Percentiles rank a stretch among this genome's conserved stretches.
These are phyloP conservation scores for Neonectria ditissima DNA, from an alignment of 2,329 filamentous ascomycete genomes.

Conservation along the genomic window DNA sequence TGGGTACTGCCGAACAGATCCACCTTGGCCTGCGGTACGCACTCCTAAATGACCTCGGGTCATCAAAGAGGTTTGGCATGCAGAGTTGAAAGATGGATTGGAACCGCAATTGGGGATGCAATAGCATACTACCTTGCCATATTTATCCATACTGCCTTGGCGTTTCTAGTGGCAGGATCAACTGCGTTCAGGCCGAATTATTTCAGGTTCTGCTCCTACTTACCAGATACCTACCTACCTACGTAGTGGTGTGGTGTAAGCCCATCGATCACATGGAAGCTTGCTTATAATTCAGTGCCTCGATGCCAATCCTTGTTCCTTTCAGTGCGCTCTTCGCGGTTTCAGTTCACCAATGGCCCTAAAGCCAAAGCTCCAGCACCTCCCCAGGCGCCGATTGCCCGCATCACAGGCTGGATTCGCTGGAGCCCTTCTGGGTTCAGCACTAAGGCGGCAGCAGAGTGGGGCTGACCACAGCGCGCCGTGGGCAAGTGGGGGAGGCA, in stretches of 20 bases:
- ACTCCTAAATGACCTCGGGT: background rate
- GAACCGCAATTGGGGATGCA: background rate
- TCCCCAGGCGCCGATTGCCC: background rate
- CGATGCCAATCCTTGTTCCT: background rate
- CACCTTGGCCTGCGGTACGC: background rate
- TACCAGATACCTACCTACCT: no score
- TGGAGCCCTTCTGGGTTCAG: conserved; percentile 2
- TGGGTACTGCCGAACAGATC: conserved; percentile 4
- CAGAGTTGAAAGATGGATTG: background rate
- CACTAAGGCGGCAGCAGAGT: conserved; percentile 20
- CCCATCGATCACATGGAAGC: background rate
- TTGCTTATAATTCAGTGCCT: background rate
- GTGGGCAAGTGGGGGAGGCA: conserved; percentile 17
- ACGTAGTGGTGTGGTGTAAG: background rate
- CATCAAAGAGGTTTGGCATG: background rate
- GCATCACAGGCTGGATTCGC: background rate
- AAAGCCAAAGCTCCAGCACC: conserved; percentile 4
- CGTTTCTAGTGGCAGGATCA: background rate
- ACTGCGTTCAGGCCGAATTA: background rate
- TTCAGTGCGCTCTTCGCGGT: background rate
- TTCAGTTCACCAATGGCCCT: conserved; percentile 1
- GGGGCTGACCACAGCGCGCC: conserved; percentile 10
- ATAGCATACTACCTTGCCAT: no score
- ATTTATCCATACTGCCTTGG: background rate
- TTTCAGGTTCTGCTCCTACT: background rate